Conservation (phyloP, 225 moss, liverwort and hornwort species). For the Pseudisothecium myosuroides region DNA sequence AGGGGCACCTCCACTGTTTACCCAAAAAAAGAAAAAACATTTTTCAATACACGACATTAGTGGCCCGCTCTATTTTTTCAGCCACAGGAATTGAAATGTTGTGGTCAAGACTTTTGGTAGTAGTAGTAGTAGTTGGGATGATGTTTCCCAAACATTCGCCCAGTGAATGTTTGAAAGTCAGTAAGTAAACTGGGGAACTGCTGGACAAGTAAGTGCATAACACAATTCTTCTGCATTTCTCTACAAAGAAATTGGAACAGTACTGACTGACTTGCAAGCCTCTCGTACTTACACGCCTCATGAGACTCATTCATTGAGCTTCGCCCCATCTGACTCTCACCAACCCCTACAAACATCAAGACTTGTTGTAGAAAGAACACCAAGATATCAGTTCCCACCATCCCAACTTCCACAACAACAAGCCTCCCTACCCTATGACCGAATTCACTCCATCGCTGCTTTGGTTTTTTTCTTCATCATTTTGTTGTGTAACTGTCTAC, state of each 20-base stretch:
- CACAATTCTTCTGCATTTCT: slow-evolving; percentile 14
- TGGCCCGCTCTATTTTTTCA: slow-evolving; percentile 10
- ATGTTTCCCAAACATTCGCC: slow-evolving; percentile 13
- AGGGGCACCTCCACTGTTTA: slow-evolving; percentile 2
- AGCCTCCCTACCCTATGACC: slow-evolving; percentile 12
- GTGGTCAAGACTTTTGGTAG: slow-evolving; percentile 20
- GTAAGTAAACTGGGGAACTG: slow-evolving; percentile 3
- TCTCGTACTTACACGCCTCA: background rate
- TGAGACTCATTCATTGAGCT: slow-evolving; percentile 34
- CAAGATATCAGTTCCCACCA: slow-evolving; percentile 3
- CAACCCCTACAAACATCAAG: slow-evolving; percentile 6
- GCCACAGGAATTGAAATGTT: slow-evolving; percentile 24
- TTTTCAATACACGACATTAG: slow-evolving; percentile 21
- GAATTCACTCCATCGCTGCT: background rate
- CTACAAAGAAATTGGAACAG: slow-evolving; percentile 32
- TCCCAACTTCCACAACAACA: slow-evolving; percentile 2
- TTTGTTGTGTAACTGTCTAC: slow-evolving; percentile 7
- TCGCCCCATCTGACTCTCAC: slow-evolving; percentile 40
- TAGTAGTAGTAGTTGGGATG: slow-evolving; percentile 8
- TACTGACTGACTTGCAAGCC: background rate
- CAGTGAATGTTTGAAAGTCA: background rate
- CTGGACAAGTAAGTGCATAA: slow-evolving; percentile 20
- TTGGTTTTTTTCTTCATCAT: background rate
- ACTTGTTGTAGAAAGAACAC: slow-evolving; percentile 1
- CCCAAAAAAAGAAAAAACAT: background rate